A percentile compares a stretch with the other conserved stretches of the same genome.
phyloP scores from a whole-genome alignment of 2,329 filamentous ascomycete genomes.

The Arthrobotrys sphaeroides region DNA sequence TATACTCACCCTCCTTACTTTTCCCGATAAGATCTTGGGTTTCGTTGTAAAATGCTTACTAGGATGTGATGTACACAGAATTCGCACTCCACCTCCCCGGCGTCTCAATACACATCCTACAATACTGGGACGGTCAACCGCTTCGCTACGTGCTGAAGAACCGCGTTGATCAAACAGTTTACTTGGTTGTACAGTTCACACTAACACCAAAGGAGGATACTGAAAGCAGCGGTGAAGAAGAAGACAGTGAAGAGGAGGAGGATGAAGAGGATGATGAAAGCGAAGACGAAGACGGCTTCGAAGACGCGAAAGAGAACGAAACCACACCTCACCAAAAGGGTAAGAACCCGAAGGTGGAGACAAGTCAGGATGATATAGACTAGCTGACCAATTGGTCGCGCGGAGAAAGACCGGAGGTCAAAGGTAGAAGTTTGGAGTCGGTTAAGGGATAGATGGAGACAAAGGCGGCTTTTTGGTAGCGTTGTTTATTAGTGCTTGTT shows the following conservation, averaged over 20 bases:
- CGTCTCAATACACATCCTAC: conserved; percentile 76
- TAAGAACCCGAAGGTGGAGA: not conserved
- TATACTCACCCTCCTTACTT: conserved; percentile 58
- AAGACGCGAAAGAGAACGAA: conserved; percentile 20
- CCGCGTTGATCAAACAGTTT: conserved; percentile 74
- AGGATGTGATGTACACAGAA: conserved; percentile 61
- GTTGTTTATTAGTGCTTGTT: not conserved
- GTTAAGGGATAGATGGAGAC: not conserved
- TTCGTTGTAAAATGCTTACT: not conserved
- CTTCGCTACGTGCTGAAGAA: conserved; percentile 89
- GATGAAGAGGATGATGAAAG: not conserved
- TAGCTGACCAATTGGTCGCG: not conserved
- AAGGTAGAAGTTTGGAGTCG: not conserved
- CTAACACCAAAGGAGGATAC: conserved; percentile 75
- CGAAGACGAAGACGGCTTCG: no score
- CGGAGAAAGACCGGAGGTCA: not conserved
- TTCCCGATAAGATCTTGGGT: not conserved
- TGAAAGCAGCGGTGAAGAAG: conserved; percentile 46
- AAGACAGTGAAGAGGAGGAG: conserved; percentile 30
- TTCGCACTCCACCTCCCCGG: conserved; percentile 77
- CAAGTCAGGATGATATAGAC: conserved; percentile 36
- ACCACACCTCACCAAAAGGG: not conserved
- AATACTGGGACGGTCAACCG: conserved; percentile 81
- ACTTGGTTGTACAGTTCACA: conserved; percentile 83
- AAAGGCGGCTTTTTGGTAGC: not conserved